Evolutionary conservation across 2,329 filamentous ascomycete species (phyloP).

Genomic region (Apiospora sp.): DNA sequence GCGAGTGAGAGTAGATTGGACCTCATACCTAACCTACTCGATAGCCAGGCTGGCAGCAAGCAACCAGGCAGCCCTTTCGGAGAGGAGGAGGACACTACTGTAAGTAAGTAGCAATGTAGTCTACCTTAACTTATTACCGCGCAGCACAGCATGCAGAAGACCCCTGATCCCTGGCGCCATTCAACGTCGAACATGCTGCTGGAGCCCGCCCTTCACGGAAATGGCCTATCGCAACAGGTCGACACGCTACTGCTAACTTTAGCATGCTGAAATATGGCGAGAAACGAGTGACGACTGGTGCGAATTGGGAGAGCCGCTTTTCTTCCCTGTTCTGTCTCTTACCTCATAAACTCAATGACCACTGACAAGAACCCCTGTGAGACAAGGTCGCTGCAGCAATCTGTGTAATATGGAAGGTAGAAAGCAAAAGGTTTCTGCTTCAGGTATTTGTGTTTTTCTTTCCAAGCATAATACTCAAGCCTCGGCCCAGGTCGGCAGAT

Average conservation of each 20-base stretch:
- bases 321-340: not conserved
- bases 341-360: not conserved
- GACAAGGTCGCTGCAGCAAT: not conserved
- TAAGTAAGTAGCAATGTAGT: not conserved
- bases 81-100: not conserved
- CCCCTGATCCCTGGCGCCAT: constrained; percentile 15
- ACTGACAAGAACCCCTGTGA: constrained; percentile 8
- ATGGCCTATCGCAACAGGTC: not conserved
- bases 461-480: not conserved
- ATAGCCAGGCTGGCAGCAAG: not conserved
- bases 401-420: not conserved
- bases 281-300: constrained; percentile 8
- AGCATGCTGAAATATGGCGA: not conserved
- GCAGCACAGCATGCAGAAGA: not conserved
- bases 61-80: not conserved
- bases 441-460: not conserved
- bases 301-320: constrained; percentile 1
- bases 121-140: not conserved
- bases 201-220: constrained; percentile 1
- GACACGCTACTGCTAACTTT: not conserved
- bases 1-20: not conserved
- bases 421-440: not conserved
- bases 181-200: constrained; percentile 13
- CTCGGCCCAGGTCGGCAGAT: constrained; percentile 7
- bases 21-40: not conserved